These are phyloP conservation scores for Pichia sp. DNA, from an alignment of 1,139 yeast genomes.

Conservation along the genomic window DNA sequence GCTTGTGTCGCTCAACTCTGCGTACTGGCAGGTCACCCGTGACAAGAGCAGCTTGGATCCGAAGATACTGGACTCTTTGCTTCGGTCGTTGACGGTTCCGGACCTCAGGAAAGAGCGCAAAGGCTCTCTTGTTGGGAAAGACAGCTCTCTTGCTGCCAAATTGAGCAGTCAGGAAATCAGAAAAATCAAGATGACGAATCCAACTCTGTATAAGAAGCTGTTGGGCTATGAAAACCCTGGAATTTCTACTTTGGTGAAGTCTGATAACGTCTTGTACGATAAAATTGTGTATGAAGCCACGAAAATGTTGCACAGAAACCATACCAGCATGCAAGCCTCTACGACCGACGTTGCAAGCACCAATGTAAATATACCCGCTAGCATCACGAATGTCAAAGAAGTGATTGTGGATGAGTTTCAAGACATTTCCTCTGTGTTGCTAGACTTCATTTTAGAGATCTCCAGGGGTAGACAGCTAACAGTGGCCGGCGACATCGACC, in stretches of 20 bases:
- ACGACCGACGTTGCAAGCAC: background rate
- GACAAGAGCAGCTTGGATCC: conserved; percentile 14
- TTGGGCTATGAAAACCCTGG: conserved; percentile 4
- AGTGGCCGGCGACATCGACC: conserved; percentile 71
- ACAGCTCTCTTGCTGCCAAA: background rate
- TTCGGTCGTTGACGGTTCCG: background rate
- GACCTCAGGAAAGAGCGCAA: background rate
- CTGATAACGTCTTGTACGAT: conserved; percentile 17
- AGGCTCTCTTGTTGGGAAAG: background rate
- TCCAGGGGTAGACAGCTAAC: conserved; percentile 47
- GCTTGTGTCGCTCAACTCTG: conserved; percentile 42
- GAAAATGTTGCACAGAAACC: background rate
- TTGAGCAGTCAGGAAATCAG: background rate
- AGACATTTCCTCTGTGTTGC: conserved; percentile 56
- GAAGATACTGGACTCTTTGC: conserved; percentile 1
- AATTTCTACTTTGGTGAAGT: background rate
- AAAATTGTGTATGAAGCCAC: conserved; percentile 19
- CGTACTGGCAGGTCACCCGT: conserved; percentile 38
- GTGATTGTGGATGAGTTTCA: conserved; percentile 73
- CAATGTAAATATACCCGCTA: background rate
- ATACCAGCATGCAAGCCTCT: background rate
- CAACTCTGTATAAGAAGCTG: conserved; percentile 6
- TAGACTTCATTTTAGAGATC: conserved; percentile 42
- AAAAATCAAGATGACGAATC: conserved; percentile 2
- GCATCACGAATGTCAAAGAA: conserved; percentile 11